Conservation (phyloP, 768 basidiomycete species). For the Lentinus tigrinus region DNA sequence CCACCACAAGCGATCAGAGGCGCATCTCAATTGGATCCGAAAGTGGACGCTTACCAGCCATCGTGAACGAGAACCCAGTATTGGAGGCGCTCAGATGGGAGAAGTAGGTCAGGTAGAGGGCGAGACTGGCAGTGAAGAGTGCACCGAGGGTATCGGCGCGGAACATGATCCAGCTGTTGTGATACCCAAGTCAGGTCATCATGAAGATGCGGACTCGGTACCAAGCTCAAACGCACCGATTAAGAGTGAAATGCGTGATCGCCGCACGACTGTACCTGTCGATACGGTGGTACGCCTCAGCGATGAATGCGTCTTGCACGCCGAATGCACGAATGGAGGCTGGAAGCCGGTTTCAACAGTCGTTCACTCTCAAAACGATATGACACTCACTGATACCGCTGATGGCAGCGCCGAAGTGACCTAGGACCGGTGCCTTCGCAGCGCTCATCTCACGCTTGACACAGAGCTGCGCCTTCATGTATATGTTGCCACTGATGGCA, state of each 20-base stretch:
- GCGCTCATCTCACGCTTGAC: slow-evolving; percentile 53
- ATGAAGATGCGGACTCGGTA: neutral
- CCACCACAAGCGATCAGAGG: neutral
- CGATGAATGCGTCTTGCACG: slow-evolving; percentile 43
- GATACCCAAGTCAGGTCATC: slow-evolving; percentile 42
- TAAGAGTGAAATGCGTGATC: slow-evolving; percentile 47
- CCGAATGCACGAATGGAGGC: slow-evolving; percentile 56
- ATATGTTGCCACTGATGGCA: slow-evolving; percentile 39
- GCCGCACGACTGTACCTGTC: slow-evolving; percentile 44
- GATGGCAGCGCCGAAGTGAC: slow-evolving; percentile 55
- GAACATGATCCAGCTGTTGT: slow-evolving; percentile 44
- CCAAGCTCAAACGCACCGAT: slow-evolving; percentile 31
- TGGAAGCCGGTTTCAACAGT: slow-evolving; percentile 26
- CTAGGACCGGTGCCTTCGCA: slow-evolving; percentile 42
- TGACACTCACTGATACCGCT: slow-evolving; percentile 41
- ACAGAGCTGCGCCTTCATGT: slow-evolving; percentile 50
- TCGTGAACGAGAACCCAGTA: slow-evolving; percentile 38
- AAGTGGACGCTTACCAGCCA: slow-evolving; percentile 28
- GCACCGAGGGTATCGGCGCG: slow-evolving; percentile 57
- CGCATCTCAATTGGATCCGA: too few species aligned
- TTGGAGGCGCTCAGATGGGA: slow-evolving; percentile 40
- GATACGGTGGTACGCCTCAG: slow-evolving; percentile 44
- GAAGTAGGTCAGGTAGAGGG: slow-evolving; percentile 50
- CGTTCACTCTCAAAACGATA: neutral
- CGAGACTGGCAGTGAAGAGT: slow-evolving; percentile 48